Evolutionary conservation across 345 rosid genomes (phyloP), one percentile per base, ranked within the genome.

Genomic region (Hypericum perforatum): DNA sequence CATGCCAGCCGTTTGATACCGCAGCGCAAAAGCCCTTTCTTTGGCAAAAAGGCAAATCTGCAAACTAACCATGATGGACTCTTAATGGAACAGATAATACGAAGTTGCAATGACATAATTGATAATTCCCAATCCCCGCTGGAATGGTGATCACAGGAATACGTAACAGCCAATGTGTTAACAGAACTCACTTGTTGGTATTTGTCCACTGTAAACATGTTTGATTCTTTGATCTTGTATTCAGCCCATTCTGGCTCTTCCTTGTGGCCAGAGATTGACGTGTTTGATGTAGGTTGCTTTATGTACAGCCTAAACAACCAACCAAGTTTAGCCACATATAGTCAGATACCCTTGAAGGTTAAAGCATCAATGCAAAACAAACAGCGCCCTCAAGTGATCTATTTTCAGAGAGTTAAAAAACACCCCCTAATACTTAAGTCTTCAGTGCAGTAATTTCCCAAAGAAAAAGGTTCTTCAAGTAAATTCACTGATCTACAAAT

Each of bases 1-100:
- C 95, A 91, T 87, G 59, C 95, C 95, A 61, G 95, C 96, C 1
- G 92, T 82, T 63, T 78, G 96, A 71, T 91, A 91, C 60, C 95
- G 74, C 57, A 87, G 59, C 0, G 92, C 70, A 74, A 79, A 91
- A 7, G 98, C 96, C 77, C 63, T 82, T 75, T 79, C 89, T 46
- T 76, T 65, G 11, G 84, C 89, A 58, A 91, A 87, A 67, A 76
- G 82, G 11, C 92, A 89, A 60, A 91, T 79, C 96, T 91, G 94
- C 87, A 79, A 72, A 72, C 91, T 87, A 85, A 67, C 75, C 68
- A 76, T 66, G 69, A 59, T 73, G 66, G 76, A 69, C 60, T 66
- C 67, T 70, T 67, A 76, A 70, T 64, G 73, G 55, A 58, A 66
- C 56, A 72, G 58, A 54, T 11, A 45, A 14, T 16, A 45, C 48